phyloP scores from a whole-genome alignment of 2,329 filamentous ascomycete genomes.

The Fusarium sp. region DNA sequence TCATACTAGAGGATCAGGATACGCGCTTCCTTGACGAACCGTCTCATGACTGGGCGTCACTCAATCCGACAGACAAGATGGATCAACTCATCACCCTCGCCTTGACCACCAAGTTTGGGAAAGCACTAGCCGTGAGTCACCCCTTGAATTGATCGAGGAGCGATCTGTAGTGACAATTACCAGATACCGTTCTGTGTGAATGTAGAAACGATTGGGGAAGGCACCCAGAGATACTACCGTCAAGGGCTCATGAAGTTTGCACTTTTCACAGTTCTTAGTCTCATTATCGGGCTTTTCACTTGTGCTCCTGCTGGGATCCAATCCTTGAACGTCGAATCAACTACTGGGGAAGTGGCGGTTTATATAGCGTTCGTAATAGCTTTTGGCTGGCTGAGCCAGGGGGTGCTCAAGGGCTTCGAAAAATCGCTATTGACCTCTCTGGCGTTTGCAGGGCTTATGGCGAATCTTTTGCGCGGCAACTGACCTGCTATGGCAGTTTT shows the following conservation, averaged over 20 bases:
- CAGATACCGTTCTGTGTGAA: slow-evolving; percentile 2
- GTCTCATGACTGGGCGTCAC: slow-evolving; percentile 13
- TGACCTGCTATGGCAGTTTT: background rate
- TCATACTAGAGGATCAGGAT: background rate
- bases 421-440: slow-evolving; percentile 16
- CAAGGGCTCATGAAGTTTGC: background rate
- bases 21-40: background rate
- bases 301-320: slow-evolving; percentile 30
- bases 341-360: slow-evolving; percentile 16
- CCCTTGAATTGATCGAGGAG: background rate
- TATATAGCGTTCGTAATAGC: slow-evolving; percentile 29
- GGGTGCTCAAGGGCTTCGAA: slow-evolving; percentile 11
- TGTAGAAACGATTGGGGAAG: background rate
- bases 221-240: background rate
- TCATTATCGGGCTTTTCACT: slow-evolving; percentile 9
- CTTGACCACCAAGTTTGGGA: background rate
- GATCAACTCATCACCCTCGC: slow-evolving; percentile 8
- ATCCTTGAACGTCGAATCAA: slow-evolving; percentile 20
- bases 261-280: slow-evolving; percentile 1
- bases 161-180: background rate
- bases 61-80: slow-evolving; percentile 8
- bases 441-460: slow-evolving; percentile 17
- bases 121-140: slow-evolving; percentile 10
- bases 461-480: slow-evolving; percentile 9
- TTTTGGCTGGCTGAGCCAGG: slow-evolving; percentile 21